Evolutionary conservation across 2,329 filamentous ascomycete genomes (phyloP), one percentile per base, ranked within the genome.

Genomic region (Scytalidium lignicola): DNA sequence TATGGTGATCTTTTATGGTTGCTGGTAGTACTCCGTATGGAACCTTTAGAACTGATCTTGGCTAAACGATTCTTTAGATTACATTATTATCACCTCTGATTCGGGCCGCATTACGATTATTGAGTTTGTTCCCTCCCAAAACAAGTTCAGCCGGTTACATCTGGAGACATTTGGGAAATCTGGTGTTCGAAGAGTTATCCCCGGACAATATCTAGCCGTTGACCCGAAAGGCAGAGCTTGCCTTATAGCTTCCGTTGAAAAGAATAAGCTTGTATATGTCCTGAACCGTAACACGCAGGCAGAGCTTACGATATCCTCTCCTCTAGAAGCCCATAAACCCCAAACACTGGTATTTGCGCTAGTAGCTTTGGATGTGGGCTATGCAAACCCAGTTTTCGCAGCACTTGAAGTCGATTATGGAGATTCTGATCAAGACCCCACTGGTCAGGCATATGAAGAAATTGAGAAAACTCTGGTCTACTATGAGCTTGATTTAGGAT

Each of bases 241-340:
- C 65, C 78, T 99, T 65, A 88, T 97, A 53, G 90, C 93, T 9
- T 92, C 91, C 4, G 79, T 92, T 48, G 95, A 99, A 73, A 99
- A 99, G 79, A 99, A 97, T 74, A 99, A 99, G 74, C 86, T 99
- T 49, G 93, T 99, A 58, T 99, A 99, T 70, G 92, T 99, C 62
- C 78, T 99, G 58, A 97, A 97, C 69, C 86, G 95, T 57, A 95
- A 96, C 70, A 82, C 90, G 2, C 90, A 97, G 69, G 91, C 91
- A 17, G 89, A 96, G 67, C 82, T 99, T 61, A 95, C 91, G 39
- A 99, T 99, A 45, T 99, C 93, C 4, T 99, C 93, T 13, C 93
- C 93, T 1, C 78, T 99, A 17, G 95, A 99, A 70, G 95, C 93
- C 2, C 92, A 99, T 70, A 95, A 93, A 67, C 83, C 90, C 12